A percentile compares a stretch with the other conserved stretches of the same genome.
These are phyloP conservation scores for Datisca glomerata DNA, from an alignment of 306 rosid species.

Conservation along the genomic window DNA sequence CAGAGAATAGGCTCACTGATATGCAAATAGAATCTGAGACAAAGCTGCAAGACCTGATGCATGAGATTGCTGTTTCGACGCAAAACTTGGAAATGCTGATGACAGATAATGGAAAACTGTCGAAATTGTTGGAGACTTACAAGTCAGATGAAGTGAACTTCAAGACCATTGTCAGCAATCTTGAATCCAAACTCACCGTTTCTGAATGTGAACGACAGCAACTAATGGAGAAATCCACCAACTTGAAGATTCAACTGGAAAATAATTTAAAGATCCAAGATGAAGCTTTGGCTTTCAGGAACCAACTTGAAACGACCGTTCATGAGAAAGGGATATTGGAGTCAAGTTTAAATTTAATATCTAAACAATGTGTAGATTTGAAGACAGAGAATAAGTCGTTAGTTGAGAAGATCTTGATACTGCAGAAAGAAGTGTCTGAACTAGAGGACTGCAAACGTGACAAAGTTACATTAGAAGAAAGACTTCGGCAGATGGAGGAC, in stretches of 20 bases:
- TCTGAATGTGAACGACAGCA: slow-evolving; percentile 25
- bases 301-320: slow-evolving; percentile 15
- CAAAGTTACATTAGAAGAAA: slow-evolving; percentile 18
- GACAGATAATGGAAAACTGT: slow-evolving; percentile 17
- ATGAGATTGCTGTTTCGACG: slow-evolving; percentile 18
- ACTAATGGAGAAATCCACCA: slow-evolving; percentile 17
- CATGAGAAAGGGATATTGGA: slow-evolving; percentile 21
- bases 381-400: slow-evolving; percentile 22
- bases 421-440: slow-evolving; percentile 19
- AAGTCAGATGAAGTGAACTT: slow-evolving; percentile 22
- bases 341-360: slow-evolving; percentile 4
- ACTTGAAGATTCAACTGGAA: slow-evolving; percentile 16
- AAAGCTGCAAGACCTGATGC: slow-evolving; percentile 15
- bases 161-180: slow-evolving; percentile 19
- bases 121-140: slow-evolving; percentile 21
- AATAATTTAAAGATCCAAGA: slow-evolving; percentile 13
- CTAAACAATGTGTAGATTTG: slow-evolving; percentile 20
- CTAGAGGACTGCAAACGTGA: slow-evolving; percentile 21
- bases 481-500: slow-evolving; percentile 17
- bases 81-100: slow-evolving; percentile 14
- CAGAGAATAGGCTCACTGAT: slow-evolving; percentile 18
- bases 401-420: slow-evolving; percentile 12
- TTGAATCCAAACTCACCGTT: slow-evolving; percentile 21
- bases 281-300: slow-evolving; percentile 11
- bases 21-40: slow-evolving; percentile 16